phyloP scores from a whole-genome alignment of 768 basidiomycete species.

The Termitomyces eurrhizus region DNA sequence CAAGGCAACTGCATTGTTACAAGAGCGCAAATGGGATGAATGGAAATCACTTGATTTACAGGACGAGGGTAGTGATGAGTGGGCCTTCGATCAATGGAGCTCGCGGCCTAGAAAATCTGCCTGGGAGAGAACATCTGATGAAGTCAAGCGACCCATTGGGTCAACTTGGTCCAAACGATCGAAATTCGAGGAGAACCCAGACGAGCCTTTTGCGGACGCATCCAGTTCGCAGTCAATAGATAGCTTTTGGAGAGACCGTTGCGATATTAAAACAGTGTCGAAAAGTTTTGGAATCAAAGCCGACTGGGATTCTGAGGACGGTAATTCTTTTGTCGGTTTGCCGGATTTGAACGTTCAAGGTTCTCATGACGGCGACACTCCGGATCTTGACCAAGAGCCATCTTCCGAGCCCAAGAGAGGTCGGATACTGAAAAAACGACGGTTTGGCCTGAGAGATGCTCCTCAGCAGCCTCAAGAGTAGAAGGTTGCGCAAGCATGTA shows the following conservation, averaged over 20 bases:
- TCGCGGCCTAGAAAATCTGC: background rate
- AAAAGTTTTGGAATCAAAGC: background rate
- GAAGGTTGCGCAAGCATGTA: background rate
- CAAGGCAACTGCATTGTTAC: background rate
- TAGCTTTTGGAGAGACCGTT: background rate
- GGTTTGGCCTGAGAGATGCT: too few relatives aligned
- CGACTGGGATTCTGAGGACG: background rate
- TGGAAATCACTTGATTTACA: constrained; percentile 43
- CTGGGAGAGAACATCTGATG: background rate
- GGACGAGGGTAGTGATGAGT: constrained; percentile 24
- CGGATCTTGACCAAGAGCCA: background rate
- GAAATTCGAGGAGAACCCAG: background rate
- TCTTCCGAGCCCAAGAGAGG: background rate
- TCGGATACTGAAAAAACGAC: background rate
- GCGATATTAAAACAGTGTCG: background rate
- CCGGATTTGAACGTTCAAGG: background rate
- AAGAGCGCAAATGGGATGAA: constrained; percentile 31
- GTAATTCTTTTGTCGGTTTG: background rate
- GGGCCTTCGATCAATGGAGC: constrained; percentile 6
- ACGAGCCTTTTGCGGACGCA: background rate
- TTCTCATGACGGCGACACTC: background rate
- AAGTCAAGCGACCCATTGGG: background rate
- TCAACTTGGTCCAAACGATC: background rate
- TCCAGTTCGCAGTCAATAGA: background rate
- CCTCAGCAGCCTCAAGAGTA: background rate